These are phyloP conservation scores for Xylaria sp. DNA, from an alignment of 2,329 filamentous ascomycete species.

Conservation along the genomic window DNA sequence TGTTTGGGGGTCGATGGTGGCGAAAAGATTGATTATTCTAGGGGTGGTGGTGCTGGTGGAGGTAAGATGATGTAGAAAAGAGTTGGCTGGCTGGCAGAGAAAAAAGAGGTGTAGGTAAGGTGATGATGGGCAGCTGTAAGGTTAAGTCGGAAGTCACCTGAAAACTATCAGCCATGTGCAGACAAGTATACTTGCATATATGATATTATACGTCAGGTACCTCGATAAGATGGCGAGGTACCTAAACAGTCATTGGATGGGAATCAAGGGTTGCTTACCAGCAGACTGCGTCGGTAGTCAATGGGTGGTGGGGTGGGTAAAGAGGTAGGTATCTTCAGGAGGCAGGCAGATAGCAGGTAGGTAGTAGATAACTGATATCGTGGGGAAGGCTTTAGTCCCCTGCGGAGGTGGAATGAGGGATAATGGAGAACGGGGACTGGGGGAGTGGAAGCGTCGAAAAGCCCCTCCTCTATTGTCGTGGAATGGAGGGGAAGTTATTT, in stretches of 20 bases:
- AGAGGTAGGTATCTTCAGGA: neutral
- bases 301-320: neutral
- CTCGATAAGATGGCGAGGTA: neutral
- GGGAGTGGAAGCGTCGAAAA: too few species aligned
- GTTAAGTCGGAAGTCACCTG: too few species aligned
- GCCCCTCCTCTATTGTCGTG: neutral
- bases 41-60: neutral
- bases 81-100: neutral
- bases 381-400: constrained; percentile 19
- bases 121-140: neutral
- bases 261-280: too few species aligned
- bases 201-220: too few species aligned
- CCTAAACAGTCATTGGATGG: neutral
- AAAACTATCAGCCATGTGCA: neutral
- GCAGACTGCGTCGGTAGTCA: too few species aligned
- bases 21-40: neutral
- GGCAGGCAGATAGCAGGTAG: neutral
- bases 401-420: constrained; percentile 13
- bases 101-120: neutral
- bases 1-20: neutral
- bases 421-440: neutral
- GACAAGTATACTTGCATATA: neutral
- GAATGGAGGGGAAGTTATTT: neutral
- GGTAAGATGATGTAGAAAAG: neutral
- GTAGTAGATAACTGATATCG: constrained; percentile 8